Base-by-base conservation (phyloP, 495 filamentous ascomycete genomes). In the Coniosporium apollinis region DNA sequence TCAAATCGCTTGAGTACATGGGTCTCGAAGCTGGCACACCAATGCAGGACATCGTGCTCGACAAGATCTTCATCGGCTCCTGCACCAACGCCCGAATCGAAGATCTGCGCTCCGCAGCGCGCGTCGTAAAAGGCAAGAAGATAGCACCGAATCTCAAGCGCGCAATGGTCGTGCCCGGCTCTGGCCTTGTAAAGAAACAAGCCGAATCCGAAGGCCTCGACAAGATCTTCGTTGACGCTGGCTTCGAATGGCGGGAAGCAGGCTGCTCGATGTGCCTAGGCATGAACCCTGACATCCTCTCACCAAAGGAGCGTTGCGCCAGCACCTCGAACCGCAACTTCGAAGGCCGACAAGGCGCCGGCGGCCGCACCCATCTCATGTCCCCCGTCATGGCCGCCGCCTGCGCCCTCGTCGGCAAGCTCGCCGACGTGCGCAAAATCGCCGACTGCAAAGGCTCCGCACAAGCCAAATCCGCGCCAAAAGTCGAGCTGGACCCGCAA, bases 201-300 rank as follows among this genome's bases (percentile, higher is more conserved):
- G 89, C 89, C 11, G 89, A 97, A 57, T 56, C 69, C 0, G 89
- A 97, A 55, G 85, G 86, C 34, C 74, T 97, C 1, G 82, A 96
- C 60, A 80, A 80, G 63, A 78, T 93, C 45, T 97, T 97, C 56
- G 53, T 61, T 14, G 82, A 92, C 28, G 83, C 89, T 34, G 89
- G 89, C 5, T 96, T 94, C 38, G 89, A 97, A 54, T 96, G 87
- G 87, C 70, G 89, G 39, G 89, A 97, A 66, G 89, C 89, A 39
- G 89, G 89, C 29, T 97, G 89, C 65, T 86, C 79, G 35, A 97
- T 97, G 89, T 97, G 89, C 48, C 70, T 97, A 19, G 89, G 89
- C 55, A 97, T 97, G 89, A 97, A 97, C 64, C 85, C 89, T 0
- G 89, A 97, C 57, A 94, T 97, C 46, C 70, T 96, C n/a, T 73